phyloP scores from a whole-genome alignment of 352 stramenopile species.

The Globisporangium nodosum region DNA sequence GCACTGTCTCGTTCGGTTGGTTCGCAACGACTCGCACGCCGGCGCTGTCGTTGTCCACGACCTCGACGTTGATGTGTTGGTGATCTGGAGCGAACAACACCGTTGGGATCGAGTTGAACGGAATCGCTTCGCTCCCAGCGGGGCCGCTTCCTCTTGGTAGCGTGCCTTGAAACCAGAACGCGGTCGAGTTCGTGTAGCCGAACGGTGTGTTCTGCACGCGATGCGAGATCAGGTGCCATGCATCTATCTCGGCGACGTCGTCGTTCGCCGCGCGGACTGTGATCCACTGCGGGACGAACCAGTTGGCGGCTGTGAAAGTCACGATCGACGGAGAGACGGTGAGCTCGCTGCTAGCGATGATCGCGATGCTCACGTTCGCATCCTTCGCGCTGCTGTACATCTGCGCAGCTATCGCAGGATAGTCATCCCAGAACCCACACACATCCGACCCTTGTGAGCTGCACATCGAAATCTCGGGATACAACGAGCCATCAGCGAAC shows the following conservation, averaged over 20 bases:
- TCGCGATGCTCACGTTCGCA: conserved; percentile 56
- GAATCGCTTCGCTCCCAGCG: conserved; percentile 17
- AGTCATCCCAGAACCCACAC: conserved; percentile 47
- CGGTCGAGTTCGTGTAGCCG: conserved; percentile 40
- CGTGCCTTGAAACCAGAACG: conserved; percentile 52
- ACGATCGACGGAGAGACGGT: conserved; percentile 44
- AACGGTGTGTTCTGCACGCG: conserved; percentile 37
- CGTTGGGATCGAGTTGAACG: conserved; percentile 58
- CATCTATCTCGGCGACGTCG: conserved; percentile 28
- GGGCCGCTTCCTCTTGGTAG: conserved; percentile 22
- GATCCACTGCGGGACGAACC: conserved; percentile 57
- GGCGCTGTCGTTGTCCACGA: conserved; percentile 42
- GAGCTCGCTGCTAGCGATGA: conserved; percentile 44
- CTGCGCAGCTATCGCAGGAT: conserved; percentile 18
- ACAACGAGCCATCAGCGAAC: background rate
- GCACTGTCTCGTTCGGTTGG: conserved; percentile 27
- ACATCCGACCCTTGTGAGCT: conserved; percentile 20
- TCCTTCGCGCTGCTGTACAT: conserved; percentile 21
- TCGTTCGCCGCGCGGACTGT: conserved; percentile 44
- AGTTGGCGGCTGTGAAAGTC: conserved; percentile 54
- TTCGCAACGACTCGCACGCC: conserved; percentile 35
- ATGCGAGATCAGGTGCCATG: conserved; percentile 41
- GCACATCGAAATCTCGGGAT: conserved; percentile 25
- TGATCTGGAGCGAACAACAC: conserved; percentile 45
- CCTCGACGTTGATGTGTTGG: conserved; percentile 35